Conservation (phyloP, 345 rosid genomes). For the Populus ilicifolia region DNA sequence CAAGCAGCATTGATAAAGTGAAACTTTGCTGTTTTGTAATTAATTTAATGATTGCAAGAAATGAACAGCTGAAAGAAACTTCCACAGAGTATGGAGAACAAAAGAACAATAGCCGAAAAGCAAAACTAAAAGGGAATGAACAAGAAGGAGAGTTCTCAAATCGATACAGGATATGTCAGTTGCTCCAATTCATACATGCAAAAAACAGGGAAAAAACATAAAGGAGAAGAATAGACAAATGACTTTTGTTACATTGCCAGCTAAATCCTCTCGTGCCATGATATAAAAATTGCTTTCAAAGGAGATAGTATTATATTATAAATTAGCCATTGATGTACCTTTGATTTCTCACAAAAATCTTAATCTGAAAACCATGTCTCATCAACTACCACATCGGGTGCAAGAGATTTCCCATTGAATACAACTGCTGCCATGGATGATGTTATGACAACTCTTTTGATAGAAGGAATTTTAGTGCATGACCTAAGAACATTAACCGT, state of each 20-base stretch:
- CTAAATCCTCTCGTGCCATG: neutral
- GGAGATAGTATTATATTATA: neutral
- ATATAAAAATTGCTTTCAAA: neutral
- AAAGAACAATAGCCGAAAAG: too few relatives aligned
- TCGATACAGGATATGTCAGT: neutral
- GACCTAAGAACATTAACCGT: conserved; percentile 8
- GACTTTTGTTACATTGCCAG: neutral
- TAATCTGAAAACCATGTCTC: neutral
- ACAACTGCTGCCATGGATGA: conserved; percentile 3
- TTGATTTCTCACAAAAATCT: neutral
- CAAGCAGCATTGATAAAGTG: too few relatives aligned
- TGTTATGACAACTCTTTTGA: conserved; percentile 10
- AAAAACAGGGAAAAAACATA: neutral
- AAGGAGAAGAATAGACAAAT: neutral
- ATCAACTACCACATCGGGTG: conserved; percentile 1
- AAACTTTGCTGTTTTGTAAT: too few relatives aligned
- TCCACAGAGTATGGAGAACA: too few relatives aligned
- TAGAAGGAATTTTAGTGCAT: neutral
- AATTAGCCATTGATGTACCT: neutral
- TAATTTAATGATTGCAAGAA: too few relatives aligned
- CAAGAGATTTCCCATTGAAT: neutral
- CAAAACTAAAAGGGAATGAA: too few relatives aligned
- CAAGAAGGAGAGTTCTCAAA: neutral
- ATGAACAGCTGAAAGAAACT: too few relatives aligned
- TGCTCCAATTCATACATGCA: neutral